Conservation (phyloP, 2,329 filamentous ascomycete species). For the Epicoccum sorghinum region DNA sequence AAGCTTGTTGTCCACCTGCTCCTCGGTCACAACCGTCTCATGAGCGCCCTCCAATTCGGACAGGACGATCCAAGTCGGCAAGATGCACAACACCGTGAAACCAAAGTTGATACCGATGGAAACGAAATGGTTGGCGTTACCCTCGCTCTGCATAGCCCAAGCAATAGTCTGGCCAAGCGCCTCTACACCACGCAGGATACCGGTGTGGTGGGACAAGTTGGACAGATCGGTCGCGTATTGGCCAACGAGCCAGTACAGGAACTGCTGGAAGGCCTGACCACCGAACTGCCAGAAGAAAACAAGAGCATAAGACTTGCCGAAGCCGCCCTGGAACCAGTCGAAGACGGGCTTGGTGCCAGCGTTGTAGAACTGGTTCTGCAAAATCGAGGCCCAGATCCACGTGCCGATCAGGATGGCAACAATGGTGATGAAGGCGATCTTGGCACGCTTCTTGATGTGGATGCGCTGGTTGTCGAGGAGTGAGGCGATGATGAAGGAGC, state of each 20-base stretch:
- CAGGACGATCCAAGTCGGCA: constrained; percentile 44
- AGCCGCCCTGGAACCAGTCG: constrained; percentile 45
- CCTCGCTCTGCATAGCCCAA: constrained; percentile 47
- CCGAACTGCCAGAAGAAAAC: constrained; percentile 47
- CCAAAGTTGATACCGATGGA: constrained; percentile 47
- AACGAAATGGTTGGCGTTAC: constrained; percentile 45
- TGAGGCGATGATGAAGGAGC: constrained; percentile 42
- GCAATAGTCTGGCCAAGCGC: constrained; percentile 45
- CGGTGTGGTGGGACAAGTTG: constrained; percentile 42
- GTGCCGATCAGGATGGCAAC: constrained; percentile 40
- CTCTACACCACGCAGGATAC: constrained; percentile 44
- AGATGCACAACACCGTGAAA: constrained; percentile 37
- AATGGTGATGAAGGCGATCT: constrained; percentile 37
- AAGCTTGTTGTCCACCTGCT: constrained; percentile 21
- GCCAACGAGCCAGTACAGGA: constrained; percentile 46
- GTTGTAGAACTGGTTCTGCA: constrained; percentile 44
- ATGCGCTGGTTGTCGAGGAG: constrained; percentile 43
- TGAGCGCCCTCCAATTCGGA: constrained; percentile 41
- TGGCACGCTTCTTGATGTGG: constrained; percentile 42
- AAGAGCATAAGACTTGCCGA: constrained; percentile 42
- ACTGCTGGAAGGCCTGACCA: constrained; percentile 47
- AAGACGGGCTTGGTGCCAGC: constrained; percentile 32
- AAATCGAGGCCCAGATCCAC: constrained; percentile 44
- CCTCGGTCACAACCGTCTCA: constrained; percentile 33
- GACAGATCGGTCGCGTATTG: constrained; percentile 44